Base-by-base conservation (phyloP, 1,284 basidiomycete genomes). In the Ceratobasidium sp. region DNA sequence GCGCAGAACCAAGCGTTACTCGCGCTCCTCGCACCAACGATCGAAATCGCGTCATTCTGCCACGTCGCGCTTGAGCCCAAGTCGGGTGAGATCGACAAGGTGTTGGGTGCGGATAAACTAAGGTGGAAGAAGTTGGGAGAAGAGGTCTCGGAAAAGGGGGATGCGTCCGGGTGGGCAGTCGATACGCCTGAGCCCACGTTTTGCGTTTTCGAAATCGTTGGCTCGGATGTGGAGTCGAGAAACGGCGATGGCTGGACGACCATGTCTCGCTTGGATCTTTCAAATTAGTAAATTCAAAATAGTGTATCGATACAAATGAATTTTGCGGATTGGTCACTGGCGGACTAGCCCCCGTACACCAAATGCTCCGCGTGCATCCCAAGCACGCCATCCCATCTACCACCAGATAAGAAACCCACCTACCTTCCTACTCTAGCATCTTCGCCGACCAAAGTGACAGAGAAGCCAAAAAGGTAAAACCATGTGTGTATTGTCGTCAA, bases 191-290 rank as follows among this genome's bases (percentile, higher is more conserved):
- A 48, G 27, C 71, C 71, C 1, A 54, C n/a, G 50, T 74, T 64
- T 46, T 64, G 50, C 46, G 71, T 74, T 38, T 74, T 74, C 46
- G 41, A 59, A 27, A 64, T 64, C 33, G 60, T 44, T 10, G 23
- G 30, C 18, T 20, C 65, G 57, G 71, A 54, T 10, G 59, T 14
- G 1, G 20, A 46, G 55, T n/a, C 41, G 3, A n/a, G 6, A 7
- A 16, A 16, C 38, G 23, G 46, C 3, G 44, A 14, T 12, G 65
- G 65, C n/a, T 64, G 59, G 71, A 74, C 71, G 16, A 64, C 30
- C n/a, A 74, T 74, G 71, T 74, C 71, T 62, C 71, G 71, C 55
- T 48, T 74, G 59, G 48, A 62, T 16, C 35, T 74, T 64, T 46
- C 7, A 64, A 64, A 64, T 64, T n/a, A 6, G 20, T 54, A 64